Conservation (phyloP, 108 stramenopile genomes). For the Cyclotella sp. region DNA sequence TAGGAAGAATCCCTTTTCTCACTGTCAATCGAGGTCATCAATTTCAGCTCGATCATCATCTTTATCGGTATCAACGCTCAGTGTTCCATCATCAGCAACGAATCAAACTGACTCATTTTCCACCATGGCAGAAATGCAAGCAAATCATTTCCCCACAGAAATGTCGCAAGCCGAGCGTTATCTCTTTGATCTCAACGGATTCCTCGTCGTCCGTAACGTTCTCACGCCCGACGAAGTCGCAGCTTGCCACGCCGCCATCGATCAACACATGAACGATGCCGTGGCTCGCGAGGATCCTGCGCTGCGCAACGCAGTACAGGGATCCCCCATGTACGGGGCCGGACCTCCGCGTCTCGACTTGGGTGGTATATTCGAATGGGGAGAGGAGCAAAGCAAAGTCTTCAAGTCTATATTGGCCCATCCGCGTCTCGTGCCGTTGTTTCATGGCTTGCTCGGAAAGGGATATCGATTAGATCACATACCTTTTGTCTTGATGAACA, state of each 20-base stretch:
- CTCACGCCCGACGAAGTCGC: constrained; percentile 81
- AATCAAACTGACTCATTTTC: constrained; percentile 35
- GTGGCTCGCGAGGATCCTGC: constrained; percentile 67
- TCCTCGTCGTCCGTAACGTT: constrained; percentile 80
- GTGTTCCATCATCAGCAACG: constrained; percentile 6
- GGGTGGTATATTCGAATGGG: constrained; percentile 90
- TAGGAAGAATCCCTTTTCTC: background rate
- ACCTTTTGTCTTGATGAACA: constrained; percentile 84
- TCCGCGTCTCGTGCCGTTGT: constrained; percentile 83
- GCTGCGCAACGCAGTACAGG: constrained; percentile 78
- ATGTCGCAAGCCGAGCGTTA: constrained; percentile 82
- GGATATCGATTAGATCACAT: constrained; percentile 94
- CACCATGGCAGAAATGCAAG: constrained; percentile 31
- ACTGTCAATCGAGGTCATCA: background rate
- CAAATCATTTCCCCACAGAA: constrained; percentile 37
- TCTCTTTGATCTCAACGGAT: constrained; percentile 94
- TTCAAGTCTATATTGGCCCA: constrained; percentile 88
- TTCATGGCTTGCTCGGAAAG: constrained; percentile 87
- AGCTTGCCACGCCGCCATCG: constrained; percentile 79
- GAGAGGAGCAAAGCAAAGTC: constrained; percentile 65
- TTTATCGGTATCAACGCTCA: constrained; percentile 2
- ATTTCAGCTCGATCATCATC: background rate
- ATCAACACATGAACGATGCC: constrained; percentile 69
- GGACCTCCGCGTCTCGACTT: constrained; percentile 89
- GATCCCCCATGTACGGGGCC: constrained; percentile 70